Conservation (phyloP, 371 early-diverging fungal species). For the Zychaea mexicana region DNA sequence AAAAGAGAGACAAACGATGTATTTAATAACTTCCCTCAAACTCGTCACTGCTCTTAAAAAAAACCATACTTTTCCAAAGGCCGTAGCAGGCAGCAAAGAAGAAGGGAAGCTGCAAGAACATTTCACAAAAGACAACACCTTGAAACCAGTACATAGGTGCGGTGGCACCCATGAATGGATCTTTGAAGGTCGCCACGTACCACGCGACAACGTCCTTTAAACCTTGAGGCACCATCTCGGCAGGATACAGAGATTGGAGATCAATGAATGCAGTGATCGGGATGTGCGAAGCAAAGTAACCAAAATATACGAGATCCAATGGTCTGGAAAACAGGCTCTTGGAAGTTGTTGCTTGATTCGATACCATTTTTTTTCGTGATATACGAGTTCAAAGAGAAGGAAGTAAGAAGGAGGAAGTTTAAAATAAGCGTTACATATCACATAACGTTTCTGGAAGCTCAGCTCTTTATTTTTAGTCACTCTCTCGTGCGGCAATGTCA, state of each 20-base stretch:
- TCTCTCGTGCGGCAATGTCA: too few species aligned
- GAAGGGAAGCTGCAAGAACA: slow-evolving; percentile 68
- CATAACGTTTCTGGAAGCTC: too few species aligned
- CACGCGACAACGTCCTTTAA: slow-evolving; percentile 33
- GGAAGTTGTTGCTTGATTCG: not conserved
- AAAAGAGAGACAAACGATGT: not conserved
- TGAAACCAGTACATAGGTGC: slow-evolving; percentile 55
- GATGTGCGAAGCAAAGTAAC: slow-evolving; percentile 66
- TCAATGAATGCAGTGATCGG: slow-evolving; percentile 59
- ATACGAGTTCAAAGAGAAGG: not conserved
- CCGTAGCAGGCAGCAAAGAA: slow-evolving; percentile 61
- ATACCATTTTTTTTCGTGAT: not conserved
- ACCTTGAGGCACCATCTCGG: slow-evolving; percentile 32
- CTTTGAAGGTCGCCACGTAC: slow-evolving; percentile 49
- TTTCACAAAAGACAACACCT: slow-evolving; percentile 55
- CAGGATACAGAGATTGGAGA: slow-evolving; percentile 47
- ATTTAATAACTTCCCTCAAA: not conserved
- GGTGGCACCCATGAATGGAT: slow-evolving; percentile 57
- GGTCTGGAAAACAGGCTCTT: slow-evolving; percentile 27
- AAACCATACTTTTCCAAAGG: slow-evolving; percentile 43
- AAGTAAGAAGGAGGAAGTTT: not conserved
- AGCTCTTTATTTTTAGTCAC: not conserved
- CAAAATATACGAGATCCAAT: slow-evolving; percentile 54
- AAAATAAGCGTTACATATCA: too few species aligned
- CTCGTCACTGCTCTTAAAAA: not conserved